These are phyloP conservation scores for Phaeosphaeria sp. DNA, from an alignment of 2,329 filamentous ascomycete genomes.

Conservation along the genomic window DNA sequence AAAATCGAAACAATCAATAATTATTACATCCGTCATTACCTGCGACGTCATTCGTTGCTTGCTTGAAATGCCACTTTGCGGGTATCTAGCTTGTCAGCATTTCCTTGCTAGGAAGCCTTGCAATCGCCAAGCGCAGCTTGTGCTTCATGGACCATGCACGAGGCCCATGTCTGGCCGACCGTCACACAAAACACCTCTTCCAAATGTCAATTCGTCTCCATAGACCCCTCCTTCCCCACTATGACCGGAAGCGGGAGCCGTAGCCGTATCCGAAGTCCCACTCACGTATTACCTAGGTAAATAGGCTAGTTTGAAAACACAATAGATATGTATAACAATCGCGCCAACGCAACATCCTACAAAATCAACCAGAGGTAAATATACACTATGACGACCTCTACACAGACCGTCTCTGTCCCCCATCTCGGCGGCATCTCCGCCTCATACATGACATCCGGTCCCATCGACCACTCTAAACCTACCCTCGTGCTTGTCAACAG, in stretches of 20 bases:
- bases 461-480: conserved; percentile 51
- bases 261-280: neutral
- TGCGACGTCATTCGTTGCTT: too few species aligned
- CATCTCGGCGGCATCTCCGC: conserved; percentile 59
- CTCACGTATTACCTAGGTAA: too few species aligned
- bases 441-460: conserved; percentile 41
- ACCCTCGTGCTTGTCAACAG: conserved; percentile 60
- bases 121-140: too few species aligned
- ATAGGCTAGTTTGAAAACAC: too few species aligned
- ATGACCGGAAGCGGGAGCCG: neutral
- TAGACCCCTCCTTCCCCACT: neutral
- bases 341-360: neutral
- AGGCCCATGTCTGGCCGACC: too few species aligned
- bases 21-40: too few species aligned
- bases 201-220: neutral
- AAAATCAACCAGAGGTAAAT: conserved; percentile 35
- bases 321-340: neutral
- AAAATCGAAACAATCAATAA: neutral
- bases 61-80: too few species aligned
- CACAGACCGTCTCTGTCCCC: conserved; percentile 51
- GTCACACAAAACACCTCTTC: too few species aligned
- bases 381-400: conserved; percentile 2
- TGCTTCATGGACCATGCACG: too few species aligned
- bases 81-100: too few species aligned
- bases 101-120: too few species aligned